Evolutionary conservation across 805 yeast genomes (phyloP).

Genomic region (Debaryomyces maramus): DNA sequence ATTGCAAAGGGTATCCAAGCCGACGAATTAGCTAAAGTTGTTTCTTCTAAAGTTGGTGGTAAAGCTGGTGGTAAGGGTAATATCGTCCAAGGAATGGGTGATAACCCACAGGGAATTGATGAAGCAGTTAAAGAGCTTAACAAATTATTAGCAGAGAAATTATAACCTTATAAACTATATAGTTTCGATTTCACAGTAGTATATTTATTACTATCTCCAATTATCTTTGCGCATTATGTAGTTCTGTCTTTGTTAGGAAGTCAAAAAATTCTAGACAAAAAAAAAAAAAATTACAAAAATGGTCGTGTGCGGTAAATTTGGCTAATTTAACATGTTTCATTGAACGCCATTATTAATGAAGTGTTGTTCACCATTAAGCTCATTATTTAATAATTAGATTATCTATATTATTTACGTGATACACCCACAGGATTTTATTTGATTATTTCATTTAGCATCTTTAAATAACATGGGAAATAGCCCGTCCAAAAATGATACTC

Average conservation of each 20-base stretch:
- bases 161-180: too few species aligned
- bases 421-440: background rate
- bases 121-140: slow-evolving; percentile 74
- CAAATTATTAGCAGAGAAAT: slow-evolving; percentile 59
- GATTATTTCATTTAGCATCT: background rate
- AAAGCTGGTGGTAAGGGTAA: slow-evolving; percentile 98
- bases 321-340: too few species aligned
- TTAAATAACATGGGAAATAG: slow-evolving; percentile 54
- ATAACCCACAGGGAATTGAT: slow-evolving; percentile 64
- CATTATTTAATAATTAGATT: slow-evolving; percentile 1
- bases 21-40: slow-evolving; percentile 70
- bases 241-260: too few species aligned
- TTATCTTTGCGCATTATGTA: too few species aligned
- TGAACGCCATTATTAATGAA: too few species aligned
- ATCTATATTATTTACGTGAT: slow-evolving; percentile 1
- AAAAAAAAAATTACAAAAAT: too few species aligned
- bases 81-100: slow-evolving; percentile 96
- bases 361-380: too few species aligned
- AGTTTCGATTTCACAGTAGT: too few species aligned
- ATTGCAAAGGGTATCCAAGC: slow-evolving; percentile 71
- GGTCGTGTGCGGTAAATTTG: slow-evolving; percentile 1
- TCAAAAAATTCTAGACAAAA: too few species aligned
- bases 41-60: slow-evolving; percentile 81
- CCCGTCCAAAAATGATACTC: slow-evolving; percentile 58
- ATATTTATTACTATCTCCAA: too few species aligned